Evolutionary conservation across 2,329 filamentous ascomycete genomes (phyloP).

Genomic region (Talaromyces sp.): DNA sequence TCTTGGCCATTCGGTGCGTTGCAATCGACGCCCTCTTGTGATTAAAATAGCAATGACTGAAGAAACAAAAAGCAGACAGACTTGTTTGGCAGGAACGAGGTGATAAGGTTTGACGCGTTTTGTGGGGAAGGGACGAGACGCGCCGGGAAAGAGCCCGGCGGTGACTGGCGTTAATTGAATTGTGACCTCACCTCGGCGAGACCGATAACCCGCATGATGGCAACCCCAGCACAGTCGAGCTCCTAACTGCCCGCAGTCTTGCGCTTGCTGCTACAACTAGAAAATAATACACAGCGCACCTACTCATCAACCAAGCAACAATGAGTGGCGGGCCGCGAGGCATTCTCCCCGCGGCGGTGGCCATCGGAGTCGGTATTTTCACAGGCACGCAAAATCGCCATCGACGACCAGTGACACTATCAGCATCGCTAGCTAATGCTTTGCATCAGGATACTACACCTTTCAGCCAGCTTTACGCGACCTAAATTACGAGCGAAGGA

Average conservation of each 20-base stretch:
- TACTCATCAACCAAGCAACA: neutral
- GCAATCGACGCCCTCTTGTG: neutral
- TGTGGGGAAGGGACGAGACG: slow-evolving; percentile 7
- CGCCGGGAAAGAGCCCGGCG: slow-evolving; percentile 4
- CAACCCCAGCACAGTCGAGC: neutral
- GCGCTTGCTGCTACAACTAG: neutral
- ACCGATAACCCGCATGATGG: neutral
- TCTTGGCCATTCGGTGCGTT: neutral
- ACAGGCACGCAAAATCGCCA: slow-evolving; percentile 24
- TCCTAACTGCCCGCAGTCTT: neutral
- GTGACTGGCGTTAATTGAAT: slow-evolving; percentile 5
- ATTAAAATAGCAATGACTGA: neutral
- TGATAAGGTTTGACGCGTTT: slow-evolving; percentile 10
- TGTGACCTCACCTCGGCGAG: neutral
- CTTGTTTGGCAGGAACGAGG: slow-evolving; percentile 1
- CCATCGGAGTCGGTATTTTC: slow-evolving; percentile 36
- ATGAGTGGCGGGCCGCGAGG: slow-evolving; percentile 31
- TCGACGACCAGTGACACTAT: neutral
- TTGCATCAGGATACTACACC: slow-evolving; percentile 35
- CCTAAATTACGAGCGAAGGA: slow-evolving; percentile 27
- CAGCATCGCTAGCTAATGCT: slow-evolving; percentile 13
- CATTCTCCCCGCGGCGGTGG: slow-evolving; percentile 31
- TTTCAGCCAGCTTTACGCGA: slow-evolving; percentile 39
- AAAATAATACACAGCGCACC: neutral
- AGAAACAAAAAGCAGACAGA: neutral